Percentiles rank a stretch among this genome's conserved stretches.
phyloP scores from a whole-genome alignment of 2,329 filamentous ascomycete genomes.

The Colletotrichum coccodes region DNA sequence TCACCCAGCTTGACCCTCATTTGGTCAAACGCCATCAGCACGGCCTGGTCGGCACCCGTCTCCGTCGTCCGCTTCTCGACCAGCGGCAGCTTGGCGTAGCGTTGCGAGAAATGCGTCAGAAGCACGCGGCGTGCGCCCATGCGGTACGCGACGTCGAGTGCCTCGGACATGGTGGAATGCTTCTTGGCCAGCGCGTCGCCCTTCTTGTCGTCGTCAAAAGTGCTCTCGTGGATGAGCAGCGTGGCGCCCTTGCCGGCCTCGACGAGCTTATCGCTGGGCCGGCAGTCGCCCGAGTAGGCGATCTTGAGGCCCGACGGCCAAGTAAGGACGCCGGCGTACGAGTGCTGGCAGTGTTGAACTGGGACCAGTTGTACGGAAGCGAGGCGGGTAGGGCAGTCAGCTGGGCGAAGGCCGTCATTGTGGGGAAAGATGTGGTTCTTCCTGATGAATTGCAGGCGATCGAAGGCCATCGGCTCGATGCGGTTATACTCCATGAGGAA shows the following conservation, averaged over 20 bases:
- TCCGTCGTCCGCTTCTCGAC: constrained; percentile 50
- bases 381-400: constrained; percentile 67
- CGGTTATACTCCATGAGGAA: constrained; percentile 84
- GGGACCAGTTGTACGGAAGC: constrained; percentile 70
- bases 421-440: not conserved
- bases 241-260: constrained; percentile 79
- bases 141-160: constrained; percentile 76
- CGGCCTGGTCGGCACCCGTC: constrained; percentile 63
- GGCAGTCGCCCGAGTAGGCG: constrained; percentile 94
- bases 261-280: constrained; percentile 78
- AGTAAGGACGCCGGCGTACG: constrained; percentile 80
- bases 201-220: constrained; percentile 87
- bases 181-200: constrained; percentile 87
- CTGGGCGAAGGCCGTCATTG: constrained; percentile 47
- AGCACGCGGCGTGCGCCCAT: constrained; percentile 87
- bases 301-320: constrained; percentile 86
- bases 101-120: constrained; percentile 94
- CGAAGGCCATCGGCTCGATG: constrained; percentile 81
- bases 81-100: constrained; percentile 81
- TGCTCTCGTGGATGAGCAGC: constrained; percentile 93
- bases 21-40: constrained; percentile 81
- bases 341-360: constrained; percentile 83
- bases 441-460: constrained; percentile 51
- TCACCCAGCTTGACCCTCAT: constrained; percentile 80
- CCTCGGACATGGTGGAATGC: constrained; percentile 89